A percentile compares a stretch with the other conserved stretches of the same genome.
Evolutionary conservation across 1,284 basidiomycete species (phyloP).

Genomic region (Phlebopus sp.): DNA sequence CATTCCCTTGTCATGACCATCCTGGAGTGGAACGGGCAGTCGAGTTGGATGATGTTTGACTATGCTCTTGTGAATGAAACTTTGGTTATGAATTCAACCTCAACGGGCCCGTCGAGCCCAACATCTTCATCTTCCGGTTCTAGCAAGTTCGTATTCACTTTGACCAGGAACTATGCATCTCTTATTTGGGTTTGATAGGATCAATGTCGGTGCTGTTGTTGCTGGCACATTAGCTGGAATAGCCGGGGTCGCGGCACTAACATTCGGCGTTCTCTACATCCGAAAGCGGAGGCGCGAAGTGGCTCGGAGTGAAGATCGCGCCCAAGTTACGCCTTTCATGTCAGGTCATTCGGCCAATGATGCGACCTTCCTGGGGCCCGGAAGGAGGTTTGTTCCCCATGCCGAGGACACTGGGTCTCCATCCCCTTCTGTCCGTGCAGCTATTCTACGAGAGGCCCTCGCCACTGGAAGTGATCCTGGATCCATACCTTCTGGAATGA

Average conservation of each 20-base stretch:
- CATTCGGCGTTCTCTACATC: background rate
- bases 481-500: background rate
- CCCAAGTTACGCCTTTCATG: background rate
- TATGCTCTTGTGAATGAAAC: conserved; percentile 1
- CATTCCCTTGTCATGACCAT: background rate
- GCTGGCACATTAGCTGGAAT: background rate
- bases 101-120: background rate
- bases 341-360: background rate
- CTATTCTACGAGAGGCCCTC: conserved; percentile 14
- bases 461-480: background rate
- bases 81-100: background rate
- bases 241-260: background rate
- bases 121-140: background rate
- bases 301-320: background rate
- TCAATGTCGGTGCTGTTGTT: background rate
- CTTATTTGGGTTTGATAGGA: background rate
- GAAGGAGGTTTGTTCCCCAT: no score
- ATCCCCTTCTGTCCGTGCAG: conserved; percentile 8
- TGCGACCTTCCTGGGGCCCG: background rate
- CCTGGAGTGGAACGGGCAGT: background rate
- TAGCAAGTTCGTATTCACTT: background rate
- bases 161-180: background rate
- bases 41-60: conserved; percentile 3
- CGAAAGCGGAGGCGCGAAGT: background rate
- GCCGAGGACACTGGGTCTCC: no score